Evolutionary conservation across 495 filamentous ascomycete species (phyloP).

Genomic region (Penicillium samsonianum): DNA sequence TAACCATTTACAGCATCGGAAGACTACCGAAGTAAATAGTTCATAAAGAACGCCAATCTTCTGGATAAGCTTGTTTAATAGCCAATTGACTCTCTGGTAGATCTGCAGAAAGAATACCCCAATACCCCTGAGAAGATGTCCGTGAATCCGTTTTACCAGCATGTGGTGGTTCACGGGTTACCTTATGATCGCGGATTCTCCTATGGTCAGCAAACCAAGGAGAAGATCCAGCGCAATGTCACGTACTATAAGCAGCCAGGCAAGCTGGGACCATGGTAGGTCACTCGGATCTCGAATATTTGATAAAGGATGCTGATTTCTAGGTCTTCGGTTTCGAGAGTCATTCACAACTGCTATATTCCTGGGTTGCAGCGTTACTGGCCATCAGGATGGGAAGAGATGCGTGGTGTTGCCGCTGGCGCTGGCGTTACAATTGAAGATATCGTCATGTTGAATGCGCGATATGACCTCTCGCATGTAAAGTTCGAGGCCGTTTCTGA

Average conservation of each 20-base stretch:
- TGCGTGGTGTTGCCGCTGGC: conserved; percentile 31
- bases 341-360: conserved; percentile 4
- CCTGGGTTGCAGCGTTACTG: conserved; percentile 22
- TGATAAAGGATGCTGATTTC: not conserved
- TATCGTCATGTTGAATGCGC: conserved; percentile 31
- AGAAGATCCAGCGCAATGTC: conserved; percentile 28
- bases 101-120: too few species aligned
- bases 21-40: too few species aligned
- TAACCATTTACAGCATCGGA: too few species aligned
- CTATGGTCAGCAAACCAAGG: conserved; percentile 20
- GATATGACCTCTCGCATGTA: conserved; percentile 27
- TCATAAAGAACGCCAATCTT: too few species aligned
- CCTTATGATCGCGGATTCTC: conserved; percentile 24
- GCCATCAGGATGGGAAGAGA: conserved; percentile 29
- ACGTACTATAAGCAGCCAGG: conserved; percentile 27
- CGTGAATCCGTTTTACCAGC: conserved; percentile 17
- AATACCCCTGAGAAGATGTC: too few species aligned
- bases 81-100: too few species aligned
- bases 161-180: conserved; percentile 25
- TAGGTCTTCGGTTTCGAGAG: not conserved
- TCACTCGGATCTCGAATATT: not conserved
- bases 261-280: conserved; percentile 24
- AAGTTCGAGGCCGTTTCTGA: not conserved
- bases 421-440: conserved; percentile 27
- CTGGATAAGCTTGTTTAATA: too few species aligned